phyloP scores from a whole-genome alignment of 1,139 yeast genomes.

The Magnusiomyces magnusii region DNA sequence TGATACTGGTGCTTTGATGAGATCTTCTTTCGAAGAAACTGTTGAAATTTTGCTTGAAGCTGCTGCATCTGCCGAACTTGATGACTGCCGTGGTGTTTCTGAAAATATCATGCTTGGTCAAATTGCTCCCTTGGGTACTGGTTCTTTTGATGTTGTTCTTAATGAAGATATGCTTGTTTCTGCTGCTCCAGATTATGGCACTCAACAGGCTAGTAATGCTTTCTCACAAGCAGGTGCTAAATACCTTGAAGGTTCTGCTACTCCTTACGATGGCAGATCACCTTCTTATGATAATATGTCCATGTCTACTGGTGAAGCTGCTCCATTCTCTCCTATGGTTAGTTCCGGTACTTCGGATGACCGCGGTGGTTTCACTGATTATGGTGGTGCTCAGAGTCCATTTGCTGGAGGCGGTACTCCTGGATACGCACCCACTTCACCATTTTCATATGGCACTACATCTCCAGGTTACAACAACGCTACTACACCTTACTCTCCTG shows the following conservation, averaged over 20 bases:
- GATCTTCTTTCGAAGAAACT: conserved; percentile 99
- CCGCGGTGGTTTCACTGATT: conserved; percentile 88
- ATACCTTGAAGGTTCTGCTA: conserved; percentile 71
- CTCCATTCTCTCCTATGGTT: conserved; percentile 79
- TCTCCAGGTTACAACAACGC: conserved; percentile 36
- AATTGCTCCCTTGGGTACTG: conserved; percentile 98
- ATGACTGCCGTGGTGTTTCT: conserved; percentile 97
- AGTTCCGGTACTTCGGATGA: conserved; percentile 78
- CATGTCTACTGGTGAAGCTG: conserved; percentile 63
- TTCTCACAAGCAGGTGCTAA: conserved; percentile 22
- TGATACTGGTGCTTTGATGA: conserved; percentile 98
- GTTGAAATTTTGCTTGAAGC: conserved; percentile 97
- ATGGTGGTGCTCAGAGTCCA: conserved; percentile 51
- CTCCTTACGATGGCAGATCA: conserved; percentile 81
- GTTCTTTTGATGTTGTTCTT: conserved; percentile 92
- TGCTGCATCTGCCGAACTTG: conserved; percentile 95
- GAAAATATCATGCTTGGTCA: conserved; percentile 98
- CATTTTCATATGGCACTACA: conserved; percentile 50
- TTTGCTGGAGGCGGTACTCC: conserved; percentile 43
- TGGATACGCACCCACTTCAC: conserved; percentile 61
- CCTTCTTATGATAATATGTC: conserved; percentile 59
- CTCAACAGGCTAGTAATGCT: conserved; percentile 21
- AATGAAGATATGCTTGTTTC: conserved; percentile 80
- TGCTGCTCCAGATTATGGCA: conserved; percentile 45
- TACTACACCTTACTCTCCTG: conserved; percentile 6